These are phyloP conservation scores for Trametes polyzona DNA, from an alignment of 1,284 basidiomycete species.

Conservation along the genomic window DNA sequence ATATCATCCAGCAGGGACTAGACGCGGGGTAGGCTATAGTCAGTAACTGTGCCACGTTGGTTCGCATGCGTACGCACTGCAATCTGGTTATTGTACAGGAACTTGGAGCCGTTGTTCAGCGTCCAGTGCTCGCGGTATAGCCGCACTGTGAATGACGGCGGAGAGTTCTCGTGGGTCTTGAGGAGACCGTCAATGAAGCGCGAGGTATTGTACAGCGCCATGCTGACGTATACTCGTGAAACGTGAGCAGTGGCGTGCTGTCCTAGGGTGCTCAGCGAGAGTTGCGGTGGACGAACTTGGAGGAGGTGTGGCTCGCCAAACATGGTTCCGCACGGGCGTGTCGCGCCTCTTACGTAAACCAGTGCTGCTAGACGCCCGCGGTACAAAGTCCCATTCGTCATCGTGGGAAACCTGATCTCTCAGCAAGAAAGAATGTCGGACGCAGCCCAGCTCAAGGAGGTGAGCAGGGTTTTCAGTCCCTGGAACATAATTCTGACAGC, in stretches of 20 bases:
- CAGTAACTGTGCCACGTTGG: conserved; percentile 16
- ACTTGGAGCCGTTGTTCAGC: conserved; percentile 76
- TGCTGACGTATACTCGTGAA: conserved; percentile 25
- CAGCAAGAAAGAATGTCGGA: conserved; percentile 31
- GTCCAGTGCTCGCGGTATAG: conserved; percentile 79
- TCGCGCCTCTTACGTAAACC: conserved; percentile 30
- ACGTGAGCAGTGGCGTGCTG: neutral
- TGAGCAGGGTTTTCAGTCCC: conserved; percentile 27
- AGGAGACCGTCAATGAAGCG: conserved; percentile 63
- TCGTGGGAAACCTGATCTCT: conserved; percentile 32
- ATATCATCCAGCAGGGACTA: conserved; percentile 81
- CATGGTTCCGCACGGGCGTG: conserved; percentile 4
- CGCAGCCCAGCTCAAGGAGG: conserved; percentile 62
- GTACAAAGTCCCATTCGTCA: conserved; percentile 16
- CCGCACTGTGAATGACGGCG: conserved; percentile 76
- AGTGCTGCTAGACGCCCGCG: conserved; percentile 12
- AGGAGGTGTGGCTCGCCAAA: conserved; percentile 17
- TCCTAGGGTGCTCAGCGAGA: too few relatives aligned
- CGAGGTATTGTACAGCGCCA: conserved; percentile 73
- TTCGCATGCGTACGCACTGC: conserved; percentile 43
- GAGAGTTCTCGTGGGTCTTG: conserved; percentile 54
- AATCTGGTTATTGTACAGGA: conserved; percentile 76
- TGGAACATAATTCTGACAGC: neutral
- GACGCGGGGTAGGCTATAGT: neutral
- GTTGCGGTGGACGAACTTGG: conserved; percentile 5